Base-by-base conservation (phyloP, 31 red algal genomes). In the Bonnemaisonia californica region DNA sequence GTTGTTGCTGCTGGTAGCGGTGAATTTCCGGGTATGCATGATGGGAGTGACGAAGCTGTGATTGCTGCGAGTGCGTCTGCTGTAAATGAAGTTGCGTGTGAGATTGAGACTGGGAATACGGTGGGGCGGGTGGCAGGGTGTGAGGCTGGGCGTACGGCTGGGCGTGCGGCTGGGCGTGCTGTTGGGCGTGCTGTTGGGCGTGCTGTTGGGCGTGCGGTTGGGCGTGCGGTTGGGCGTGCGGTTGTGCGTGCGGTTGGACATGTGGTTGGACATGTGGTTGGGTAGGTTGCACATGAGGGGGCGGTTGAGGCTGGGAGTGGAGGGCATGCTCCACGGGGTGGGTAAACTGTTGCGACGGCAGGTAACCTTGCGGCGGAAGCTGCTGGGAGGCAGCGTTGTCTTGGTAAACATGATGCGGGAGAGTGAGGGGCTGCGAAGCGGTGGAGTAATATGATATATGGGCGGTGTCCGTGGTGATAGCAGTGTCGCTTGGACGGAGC, bases 101-200 rank as follows among this genome's bases (percentile, higher is more conserved):
- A 48, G 29, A 38, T 42, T 24, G 54, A 27, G 47, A 63, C 57
- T 60, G 67, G 23, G 67, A 67, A 48, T 45, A 61, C 37, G 34
- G 64, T 36, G 62, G 39, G 41, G 79, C 45, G 34, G 79, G 61
- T 35, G 62, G 61, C 30, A 30, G 61, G 23, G 77, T 62, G 58
- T 23, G 1, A 24, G 22, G 38, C 77, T 42, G 77, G 36, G 16
- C 11, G 9, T 23, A 5, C 42, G 59, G 62, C 41, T n/a, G n/a
- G n/a, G n/a, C n/a, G n/a, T n/a, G n/a, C n/a, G n/a, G n/a, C n/a
- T n/a, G 13, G 13, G 48, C 13, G 12, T 55, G 48, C 21, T 12
- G 13, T 55, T 12, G 12, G 12, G 48, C 21, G 12, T 12, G 48
- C 21, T 12, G 48, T 55, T 21, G 48, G 48, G 48, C 48, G 48